A percentile compares a stretch with the other conserved stretches of the same genome.
phyloP scores from a whole-genome alignment of 2,329 filamentous ascomycete species.

The Tolypocladium tundrense region DNA sequence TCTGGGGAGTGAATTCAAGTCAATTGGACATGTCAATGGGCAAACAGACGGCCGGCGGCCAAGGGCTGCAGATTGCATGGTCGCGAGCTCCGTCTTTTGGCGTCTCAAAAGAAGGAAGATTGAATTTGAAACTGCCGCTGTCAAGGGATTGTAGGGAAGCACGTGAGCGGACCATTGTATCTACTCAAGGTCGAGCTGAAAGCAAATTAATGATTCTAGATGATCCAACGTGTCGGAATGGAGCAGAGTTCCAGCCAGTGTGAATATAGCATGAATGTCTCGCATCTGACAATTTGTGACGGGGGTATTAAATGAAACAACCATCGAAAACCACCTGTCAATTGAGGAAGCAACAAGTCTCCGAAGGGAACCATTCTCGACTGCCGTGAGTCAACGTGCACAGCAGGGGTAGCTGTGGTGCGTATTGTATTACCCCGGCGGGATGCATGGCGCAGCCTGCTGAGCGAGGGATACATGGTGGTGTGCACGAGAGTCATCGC shows the following conservation, averaged over 20 bases:
- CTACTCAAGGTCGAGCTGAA: not conserved
- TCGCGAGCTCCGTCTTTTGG: not conserved
- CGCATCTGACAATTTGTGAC: no score
- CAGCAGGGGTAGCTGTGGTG: not conserved
- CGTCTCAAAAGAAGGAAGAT: not conserved
- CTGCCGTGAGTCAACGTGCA: not conserved
- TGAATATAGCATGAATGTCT: no score
- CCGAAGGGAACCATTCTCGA: not conserved
- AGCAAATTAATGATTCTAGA: not conserved
- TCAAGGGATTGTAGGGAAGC: not conserved
- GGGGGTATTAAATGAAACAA: no score
- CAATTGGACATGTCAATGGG: not conserved
- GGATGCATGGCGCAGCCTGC: not conserved
- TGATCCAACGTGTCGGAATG: not conserved
- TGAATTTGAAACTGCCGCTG: not conserved
- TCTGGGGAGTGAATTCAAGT: not conserved
- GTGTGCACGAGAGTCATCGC: not conserved
- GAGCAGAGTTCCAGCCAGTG: no score
- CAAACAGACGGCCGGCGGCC: not conserved
- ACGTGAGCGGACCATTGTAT: not conserved
- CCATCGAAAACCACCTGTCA: not conserved
- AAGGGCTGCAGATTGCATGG: not conserved
- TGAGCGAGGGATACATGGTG: not conserved
- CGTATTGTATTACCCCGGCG: no score
- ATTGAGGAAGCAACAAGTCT: not conserved